A percentile compares a stretch with the other conserved stretches of the same genome.
Conservation (phyloP, 495 filamentous ascomycete species). For the Patellaria atrata region DNA sequence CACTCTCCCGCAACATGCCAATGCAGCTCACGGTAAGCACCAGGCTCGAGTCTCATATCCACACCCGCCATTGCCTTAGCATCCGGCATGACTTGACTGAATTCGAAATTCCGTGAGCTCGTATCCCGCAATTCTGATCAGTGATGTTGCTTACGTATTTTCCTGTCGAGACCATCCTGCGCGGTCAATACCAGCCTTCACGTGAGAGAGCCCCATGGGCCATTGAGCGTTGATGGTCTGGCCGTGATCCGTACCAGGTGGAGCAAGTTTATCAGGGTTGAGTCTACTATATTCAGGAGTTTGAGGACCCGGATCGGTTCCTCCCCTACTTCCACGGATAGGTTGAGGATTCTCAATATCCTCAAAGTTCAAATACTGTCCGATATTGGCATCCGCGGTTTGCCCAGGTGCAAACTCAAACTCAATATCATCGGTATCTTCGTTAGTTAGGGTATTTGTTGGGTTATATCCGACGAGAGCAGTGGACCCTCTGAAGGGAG, state of each 20-base stretch:
- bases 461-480: conserved; percentile 4
- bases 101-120: too few relatives aligned
- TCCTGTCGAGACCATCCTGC: conserved; percentile 60
- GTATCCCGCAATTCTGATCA: too few relatives aligned
- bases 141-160: conserved; percentile 48
- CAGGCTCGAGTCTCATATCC: conserved; percentile 58
- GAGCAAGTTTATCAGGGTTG: conserved; percentile 51
- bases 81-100: too few relatives aligned
- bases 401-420: conserved; percentile 38
- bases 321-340: conserved; percentile 39
- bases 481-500: conserved; percentile 4
- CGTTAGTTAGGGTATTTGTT: conserved; percentile 1
- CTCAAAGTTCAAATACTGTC: conserved; percentile 48
- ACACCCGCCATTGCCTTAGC: conserved; percentile 61
- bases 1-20: conserved; percentile 64
- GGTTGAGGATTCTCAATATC: conserved; percentile 51
- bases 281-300: too few relatives aligned
- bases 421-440: conserved; percentile 12
- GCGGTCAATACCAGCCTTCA: conserved; percentile 35
- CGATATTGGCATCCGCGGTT: conserved; percentile 39
- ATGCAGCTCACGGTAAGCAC: conserved; percentile 58
- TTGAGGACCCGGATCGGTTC: conserved; percentile 49
- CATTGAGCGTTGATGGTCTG: conserved; percentile 52
- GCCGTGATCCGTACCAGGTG: conserved; percentile 51
- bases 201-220: conserved; percentile 56